A percentile compares a stretch with the other conserved stretches of the same genome.
Conservation (phyloP, 1,284 basidiomycete genomes). For the Microbotryum scabiosae region DNA sequence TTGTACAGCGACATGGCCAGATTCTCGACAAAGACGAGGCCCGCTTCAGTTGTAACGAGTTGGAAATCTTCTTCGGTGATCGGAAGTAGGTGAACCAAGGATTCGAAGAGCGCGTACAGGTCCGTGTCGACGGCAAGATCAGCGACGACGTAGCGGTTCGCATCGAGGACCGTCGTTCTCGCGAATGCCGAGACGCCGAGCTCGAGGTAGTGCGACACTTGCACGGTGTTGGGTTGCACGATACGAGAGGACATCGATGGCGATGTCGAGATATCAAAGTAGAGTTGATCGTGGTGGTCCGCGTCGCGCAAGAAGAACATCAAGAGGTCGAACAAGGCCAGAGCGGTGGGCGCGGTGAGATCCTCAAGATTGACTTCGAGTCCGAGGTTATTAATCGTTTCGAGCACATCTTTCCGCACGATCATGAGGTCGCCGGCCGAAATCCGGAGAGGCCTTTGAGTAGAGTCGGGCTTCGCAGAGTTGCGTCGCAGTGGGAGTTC, state of each 20-base stretch:
- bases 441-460: conserved; percentile 43
- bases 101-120: conserved; percentile 49
- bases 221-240: conserved; percentile 42
- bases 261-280: conserved; percentile 19
- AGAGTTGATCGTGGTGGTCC: conserved; percentile 12
- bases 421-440: conserved; percentile 52
- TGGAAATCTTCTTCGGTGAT: conserved; percentile 67
- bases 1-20: conserved; percentile 72
- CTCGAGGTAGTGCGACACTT: conserved; percentile 55
- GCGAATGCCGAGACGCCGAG: conserved; percentile 75
- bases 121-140: conserved; percentile 54
- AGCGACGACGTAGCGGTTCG: conserved; percentile 67
- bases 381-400: conserved; percentile 17
- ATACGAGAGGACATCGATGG: conserved; percentile 3
- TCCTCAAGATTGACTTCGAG: conserved; percentile 16
- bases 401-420: conserved; percentile 24
- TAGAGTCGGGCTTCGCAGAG: conserved; percentile 36
- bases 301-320: conserved; percentile 30
- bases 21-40: conserved; percentile 72
- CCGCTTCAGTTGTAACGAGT: conserved; percentile 54
- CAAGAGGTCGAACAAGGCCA: conserved; percentile 14
- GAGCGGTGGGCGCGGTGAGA: neutral
- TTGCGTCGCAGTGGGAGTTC: conserved; percentile 38
- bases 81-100: conserved; percentile 72
- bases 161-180: conserved; percentile 63